Base-by-base conservation (phyloP, 805 yeast species). In the Candida hungchunana region DNA sequence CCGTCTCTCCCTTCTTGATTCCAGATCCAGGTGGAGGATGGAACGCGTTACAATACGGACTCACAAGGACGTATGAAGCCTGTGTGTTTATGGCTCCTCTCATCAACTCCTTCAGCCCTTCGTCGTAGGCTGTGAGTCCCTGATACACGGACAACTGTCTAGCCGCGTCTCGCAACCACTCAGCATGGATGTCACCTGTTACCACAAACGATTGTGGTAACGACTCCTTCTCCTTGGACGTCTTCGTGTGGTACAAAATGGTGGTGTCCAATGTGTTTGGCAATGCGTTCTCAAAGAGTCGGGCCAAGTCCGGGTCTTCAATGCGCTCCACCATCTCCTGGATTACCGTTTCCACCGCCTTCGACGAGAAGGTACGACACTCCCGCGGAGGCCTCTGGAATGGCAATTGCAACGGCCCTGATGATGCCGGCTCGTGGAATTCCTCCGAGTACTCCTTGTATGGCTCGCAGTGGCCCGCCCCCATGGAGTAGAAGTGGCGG, bases 121-220 rank as follows among this genome's bases (percentile, higher is more conserved):
- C 45, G 49, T 86, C 93, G 35, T 69, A 52, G 26, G 61, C 60
- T 11, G 78, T 60, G 16, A 85, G 66, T 7, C 76, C 75, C 48
- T 80, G 79, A 56, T 86, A 88, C 3, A 83, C 84, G 4, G 85
- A 72, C 31, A 87, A 60, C 53, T 87, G 96, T 47, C 93, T 66
- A 1, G 95, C 85, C 1, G 94, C 79, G 58, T 87, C 96, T 35
- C 96, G 62, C 32, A 87, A 63, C 96, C 96, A 87, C 58, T 87
- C 95, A 2, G 96, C 96, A 56, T 85, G 88, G 37, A 87, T 87
- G 53, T 87, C 96, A 8, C 96, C 96, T 0, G 96, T 87, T 21
- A 86, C 90, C 1, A 87, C 73, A 58, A 87, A 87, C 1, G 94
- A 68, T 43, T 77, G 74, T 1, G 88, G 74, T 8, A 37, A 48